phyloP scores from a whole-genome alignment of 768 basidiomycete genomes.

The Crassisporium funariophilum region DNA sequence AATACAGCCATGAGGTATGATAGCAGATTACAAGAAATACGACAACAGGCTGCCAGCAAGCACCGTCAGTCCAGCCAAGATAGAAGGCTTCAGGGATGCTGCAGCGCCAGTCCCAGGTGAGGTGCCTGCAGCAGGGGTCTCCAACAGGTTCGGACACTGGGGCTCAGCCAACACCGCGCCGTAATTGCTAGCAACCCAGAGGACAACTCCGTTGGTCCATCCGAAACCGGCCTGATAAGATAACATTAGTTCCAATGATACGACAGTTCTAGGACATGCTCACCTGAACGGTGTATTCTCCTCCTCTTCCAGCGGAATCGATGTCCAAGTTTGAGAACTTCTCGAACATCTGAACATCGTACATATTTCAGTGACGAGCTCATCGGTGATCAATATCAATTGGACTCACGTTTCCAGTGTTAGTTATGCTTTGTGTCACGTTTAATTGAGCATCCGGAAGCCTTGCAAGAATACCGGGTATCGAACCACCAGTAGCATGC shows the following conservation, averaged over 20 bases:
- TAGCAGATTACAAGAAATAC: no score
- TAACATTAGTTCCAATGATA: neutral
- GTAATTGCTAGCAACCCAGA: slow-evolving; percentile 74
- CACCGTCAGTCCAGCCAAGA: no score
- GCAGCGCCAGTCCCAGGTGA: neutral
- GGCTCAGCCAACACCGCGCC: slow-evolving; percentile 63
- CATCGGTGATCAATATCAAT: no score
- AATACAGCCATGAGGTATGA: no score
- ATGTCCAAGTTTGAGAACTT: slow-evolving; percentile 83
- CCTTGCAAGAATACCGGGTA: slow-evolving; percentile 66
- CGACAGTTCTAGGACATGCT: slow-evolving; percentile 11
- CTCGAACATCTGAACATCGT: slow-evolving; percentile 73
- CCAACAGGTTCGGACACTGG: slow-evolving; percentile 54
- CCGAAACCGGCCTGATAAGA: slow-evolving; percentile 69
- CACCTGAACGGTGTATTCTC: slow-evolving; percentile 87
- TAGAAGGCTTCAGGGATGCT: slow-evolving; percentile 22
- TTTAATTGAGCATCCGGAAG: slow-evolving; percentile 73
- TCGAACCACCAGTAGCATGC: slow-evolving; percentile 87
- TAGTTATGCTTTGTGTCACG: slow-evolving; percentile 62
- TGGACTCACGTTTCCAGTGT: slow-evolving; percentile 74
- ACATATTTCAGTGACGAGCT: no score
- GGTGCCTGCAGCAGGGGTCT: slow-evolving; percentile 19
- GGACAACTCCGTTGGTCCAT: slow-evolving; percentile 84
- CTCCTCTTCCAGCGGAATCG: slow-evolving; percentile 77
- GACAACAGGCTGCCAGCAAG: no score